A percentile compares a stretch with the other conserved stretches of the same genome.
phyloP scores from a whole-genome alignment of 2,329 filamentous ascomycete genomes.

The Cladosporium sp. region DNA sequence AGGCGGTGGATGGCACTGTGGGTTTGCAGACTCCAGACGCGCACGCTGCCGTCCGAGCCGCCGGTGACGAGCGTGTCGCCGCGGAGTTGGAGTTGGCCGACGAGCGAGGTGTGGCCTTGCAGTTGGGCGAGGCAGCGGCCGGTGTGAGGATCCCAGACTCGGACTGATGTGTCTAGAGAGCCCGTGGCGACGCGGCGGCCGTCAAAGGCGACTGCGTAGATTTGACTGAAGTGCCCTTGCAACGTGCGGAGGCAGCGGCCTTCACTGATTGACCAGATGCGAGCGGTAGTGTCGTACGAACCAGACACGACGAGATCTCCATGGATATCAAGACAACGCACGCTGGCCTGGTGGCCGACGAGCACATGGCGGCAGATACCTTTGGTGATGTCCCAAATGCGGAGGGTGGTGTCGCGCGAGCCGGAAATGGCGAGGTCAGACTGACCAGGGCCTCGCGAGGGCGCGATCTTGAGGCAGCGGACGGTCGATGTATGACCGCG shows the following conservation, averaged over 20 bases:
- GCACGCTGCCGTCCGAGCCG: constrained; percentile 90
- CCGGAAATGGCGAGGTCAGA: constrained; percentile 88
- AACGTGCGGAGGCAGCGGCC: constrained; percentile 88
- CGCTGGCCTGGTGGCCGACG: constrained; percentile 91
- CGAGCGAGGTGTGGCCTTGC: constrained; percentile 93
- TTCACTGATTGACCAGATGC: constrained; percentile 97
- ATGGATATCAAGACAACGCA: constrained; percentile 91
- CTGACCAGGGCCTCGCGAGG: constrained; percentile 49
- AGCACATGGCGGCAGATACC: constrained; percentile 88
- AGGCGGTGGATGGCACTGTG: constrained; percentile 91
- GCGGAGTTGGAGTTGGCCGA: constrained; percentile 94
- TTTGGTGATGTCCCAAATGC: constrained; percentile 90
- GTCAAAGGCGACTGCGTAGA: constrained; percentile 97
- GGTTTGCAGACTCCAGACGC: constrained; percentile 90
- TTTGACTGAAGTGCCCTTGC: constrained; percentile 94
- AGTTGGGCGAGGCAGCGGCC: constrained; percentile 79
- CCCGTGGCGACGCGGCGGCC: constrained; percentile 90
- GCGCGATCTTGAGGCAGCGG: constrained; percentile 92
- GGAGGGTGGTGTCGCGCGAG: constrained; percentile 87
- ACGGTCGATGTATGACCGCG: constrained; percentile 96
- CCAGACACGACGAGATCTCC: constrained; percentile 97
- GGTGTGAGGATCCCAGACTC: constrained; percentile 73
- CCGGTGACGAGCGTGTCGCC: constrained; percentile 93
- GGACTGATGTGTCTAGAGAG: constrained; percentile 91
- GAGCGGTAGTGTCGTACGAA: constrained; percentile 94